These are phyloP conservation scores for Clarkia xantiana DNA, from an alignment of 345 rosid genomes.

Conservation along the genomic window DNA sequence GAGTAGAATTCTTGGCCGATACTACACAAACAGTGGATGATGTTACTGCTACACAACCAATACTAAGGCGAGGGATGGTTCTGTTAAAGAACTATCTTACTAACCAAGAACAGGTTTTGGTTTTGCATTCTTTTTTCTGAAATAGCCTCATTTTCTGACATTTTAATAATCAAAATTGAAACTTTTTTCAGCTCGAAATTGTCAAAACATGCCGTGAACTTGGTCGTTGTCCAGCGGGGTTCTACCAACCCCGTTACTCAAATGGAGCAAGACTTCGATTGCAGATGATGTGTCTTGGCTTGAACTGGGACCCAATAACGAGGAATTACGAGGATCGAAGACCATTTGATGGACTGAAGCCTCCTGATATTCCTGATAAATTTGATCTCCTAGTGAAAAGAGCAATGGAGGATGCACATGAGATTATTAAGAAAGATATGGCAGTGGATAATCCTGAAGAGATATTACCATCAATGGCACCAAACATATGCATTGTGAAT, in stretches of 20 bases:
- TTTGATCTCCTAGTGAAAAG: slow-evolving; percentile 24
- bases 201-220: slow-evolving; percentile 30
- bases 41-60: background rate
- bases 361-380: slow-evolving; percentile 28
- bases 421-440: slow-evolving; percentile 13
- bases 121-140: background rate
- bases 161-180: background rate
- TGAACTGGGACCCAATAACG: slow-evolving; percentile 36
- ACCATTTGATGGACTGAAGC: slow-evolving; percentile 15
- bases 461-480: slow-evolving; percentile 40
- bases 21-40: background rate
- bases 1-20: background rate
- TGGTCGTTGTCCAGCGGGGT: slow-evolving; percentile 33
- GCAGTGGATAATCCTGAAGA: slow-evolving; percentile 13
- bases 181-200: slow-evolving; percentile 27
- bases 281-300: slow-evolving; percentile 58
- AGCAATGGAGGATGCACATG: slow-evolving; percentile 23
- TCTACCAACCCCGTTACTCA: slow-evolving; percentile 38
- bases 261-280: slow-evolving; percentile 35
- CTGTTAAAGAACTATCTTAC: slow-evolving; percentile 26
- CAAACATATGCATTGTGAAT: slow-evolving; percentile 43
- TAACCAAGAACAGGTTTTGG: slow-evolving; percentile 23
- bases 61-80: slow-evolving; percentile 48
- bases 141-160: no score
- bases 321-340: slow-evolving; percentile 18